Conservation (phyloP, 2,329 filamentous ascomycete species). For the Westerdykella ornata region DNA sequence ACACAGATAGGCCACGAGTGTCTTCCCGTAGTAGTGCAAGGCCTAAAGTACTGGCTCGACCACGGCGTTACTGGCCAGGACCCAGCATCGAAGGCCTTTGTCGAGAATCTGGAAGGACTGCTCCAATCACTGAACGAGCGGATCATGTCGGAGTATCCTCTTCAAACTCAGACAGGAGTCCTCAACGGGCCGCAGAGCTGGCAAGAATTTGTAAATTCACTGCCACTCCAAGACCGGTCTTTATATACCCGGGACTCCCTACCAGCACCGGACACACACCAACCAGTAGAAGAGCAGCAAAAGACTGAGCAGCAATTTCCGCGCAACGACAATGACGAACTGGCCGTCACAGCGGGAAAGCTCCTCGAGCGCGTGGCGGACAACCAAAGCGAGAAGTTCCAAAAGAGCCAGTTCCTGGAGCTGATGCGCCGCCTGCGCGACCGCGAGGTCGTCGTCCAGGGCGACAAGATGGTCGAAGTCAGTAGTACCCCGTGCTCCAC, state of each 20-base stretch:
- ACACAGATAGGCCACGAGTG: neutral
- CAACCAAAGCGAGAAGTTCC: conserved; percentile 67
- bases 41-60: neutral
- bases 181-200: conserved; percentile 20
- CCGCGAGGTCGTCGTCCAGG: conserved; percentile 64
- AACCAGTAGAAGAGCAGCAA: conserved; percentile 30
- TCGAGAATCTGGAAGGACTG: conserved; percentile 11
- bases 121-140: conserved; percentile 30
- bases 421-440: conserved; percentile 72
- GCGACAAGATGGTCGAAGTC: conserved; percentile 58
- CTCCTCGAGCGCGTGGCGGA: conserved; percentile 62
- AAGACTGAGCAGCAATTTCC: conserved; percentile 21
- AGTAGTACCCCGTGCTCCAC: conserved; percentile 18
- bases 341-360: conserved; percentile 64
- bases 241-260: conserved; percentile 18
- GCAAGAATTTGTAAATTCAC: conserved; percentile 20
- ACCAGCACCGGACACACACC: conserved; percentile 13
- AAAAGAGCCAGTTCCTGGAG: conserved; percentile 67
- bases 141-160: conserved; percentile 33
- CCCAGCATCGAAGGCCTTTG: too few species aligned
- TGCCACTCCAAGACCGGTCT: too few species aligned
- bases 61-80: too few species aligned
- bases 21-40: neutral
- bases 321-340: conserved; percentile 54
- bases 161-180: conserved; percentile 12